A percentile compares a stretch with the other conserved stretches of the same genome.
These are phyloP conservation scores for Malassezia nana DNA, from an alignment of 1,284 basidiomycete genomes.

Conservation along the genomic window DNA sequence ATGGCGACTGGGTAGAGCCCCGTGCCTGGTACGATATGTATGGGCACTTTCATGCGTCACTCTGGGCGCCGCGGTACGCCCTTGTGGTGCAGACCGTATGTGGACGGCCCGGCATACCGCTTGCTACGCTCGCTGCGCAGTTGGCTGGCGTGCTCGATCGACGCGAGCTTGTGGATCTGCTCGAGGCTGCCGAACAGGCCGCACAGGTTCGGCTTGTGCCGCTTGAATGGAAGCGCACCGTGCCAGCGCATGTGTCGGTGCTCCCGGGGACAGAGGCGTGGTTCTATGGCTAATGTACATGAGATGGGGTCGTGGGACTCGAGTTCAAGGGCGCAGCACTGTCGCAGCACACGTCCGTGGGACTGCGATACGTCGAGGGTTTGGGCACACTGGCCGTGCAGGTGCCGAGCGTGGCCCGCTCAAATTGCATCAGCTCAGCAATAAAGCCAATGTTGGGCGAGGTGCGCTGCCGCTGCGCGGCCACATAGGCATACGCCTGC, in stretches of 20 bases:
- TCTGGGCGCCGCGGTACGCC: constrained; percentile 4
- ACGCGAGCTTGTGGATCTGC: constrained; percentile 4
- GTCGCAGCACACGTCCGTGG: background rate
- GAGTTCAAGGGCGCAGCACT: background rate
- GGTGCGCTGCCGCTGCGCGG: constrained; percentile 77
- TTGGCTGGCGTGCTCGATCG: constrained; percentile 6
- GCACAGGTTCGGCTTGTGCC: background rate
- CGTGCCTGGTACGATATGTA: constrained; percentile 9
- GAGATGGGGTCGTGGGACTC: background rate
- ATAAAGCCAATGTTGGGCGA: constrained; percentile 98
- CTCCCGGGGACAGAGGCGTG: background rate
- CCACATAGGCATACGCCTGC: constrained; percentile 77
- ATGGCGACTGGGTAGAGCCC: background rate
- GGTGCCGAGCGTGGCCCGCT: constrained; percentile 46
- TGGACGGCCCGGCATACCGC: constrained; percentile 7
- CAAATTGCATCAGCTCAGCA: constrained; percentile 89
- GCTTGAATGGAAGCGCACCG: background rate
- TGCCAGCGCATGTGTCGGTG: background rate
- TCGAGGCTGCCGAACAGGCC: background rate
- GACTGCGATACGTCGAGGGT: background rate
- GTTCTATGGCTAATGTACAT: background rate
- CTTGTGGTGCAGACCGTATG: background rate
- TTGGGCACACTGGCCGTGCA: background rate
- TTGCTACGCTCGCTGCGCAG: constrained; percentile 4
- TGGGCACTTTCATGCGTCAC: background rate